phyloP scores from a whole-genome alignment of 225 moss, liverwort and hornwort genomes.

The Sphagnum contortum region DNA sequence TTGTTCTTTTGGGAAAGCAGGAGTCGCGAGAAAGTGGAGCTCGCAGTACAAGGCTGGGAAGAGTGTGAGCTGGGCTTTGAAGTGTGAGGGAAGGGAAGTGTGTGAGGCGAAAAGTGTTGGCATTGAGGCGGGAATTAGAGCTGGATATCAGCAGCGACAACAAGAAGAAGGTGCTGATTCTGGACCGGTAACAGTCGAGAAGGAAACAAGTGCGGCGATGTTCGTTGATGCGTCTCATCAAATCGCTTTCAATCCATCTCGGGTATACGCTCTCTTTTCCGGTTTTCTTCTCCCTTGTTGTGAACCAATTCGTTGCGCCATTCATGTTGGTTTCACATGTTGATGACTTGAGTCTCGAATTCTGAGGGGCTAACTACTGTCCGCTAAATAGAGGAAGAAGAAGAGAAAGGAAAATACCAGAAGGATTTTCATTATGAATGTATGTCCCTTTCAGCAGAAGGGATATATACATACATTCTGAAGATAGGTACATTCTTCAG shows the following conservation, averaged over 20 bases:
- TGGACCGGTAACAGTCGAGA: too few relatives aligned
- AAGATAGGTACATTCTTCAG: background rate
- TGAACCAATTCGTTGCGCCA: background rate
- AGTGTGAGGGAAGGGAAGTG: conserved; percentile 11
- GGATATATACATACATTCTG: background rate
- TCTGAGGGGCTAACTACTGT: background rate
- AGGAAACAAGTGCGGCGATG: conserved; percentile 21
- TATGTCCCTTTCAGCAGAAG: too few relatives aligned
- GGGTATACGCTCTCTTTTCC: conserved; percentile 9
- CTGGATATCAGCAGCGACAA: too few relatives aligned
- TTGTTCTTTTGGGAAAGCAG: conserved; percentile 16
- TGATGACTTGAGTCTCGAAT: background rate
- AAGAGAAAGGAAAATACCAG: too few relatives aligned
- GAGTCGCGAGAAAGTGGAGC: conserved; percentile 24
- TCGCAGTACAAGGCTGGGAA: conserved; percentile 16
- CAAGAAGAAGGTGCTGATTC: too few relatives aligned
- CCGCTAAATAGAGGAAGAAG: background rate
- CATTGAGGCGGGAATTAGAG: background rate
- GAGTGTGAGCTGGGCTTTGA: conserved; percentile 15
- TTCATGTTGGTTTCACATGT: background rate
- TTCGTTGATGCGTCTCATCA: conserved; percentile 46
- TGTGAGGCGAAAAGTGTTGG: conserved; percentile 1
- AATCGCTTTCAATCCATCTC: conserved; percentile 34
- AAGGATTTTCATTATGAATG: too few relatives aligned
- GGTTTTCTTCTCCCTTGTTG: background rate